Evolutionary conservation across 2,329 filamentous ascomycete genomes (phyloP).

Genomic region (Fusarium subglutinans): DNA sequence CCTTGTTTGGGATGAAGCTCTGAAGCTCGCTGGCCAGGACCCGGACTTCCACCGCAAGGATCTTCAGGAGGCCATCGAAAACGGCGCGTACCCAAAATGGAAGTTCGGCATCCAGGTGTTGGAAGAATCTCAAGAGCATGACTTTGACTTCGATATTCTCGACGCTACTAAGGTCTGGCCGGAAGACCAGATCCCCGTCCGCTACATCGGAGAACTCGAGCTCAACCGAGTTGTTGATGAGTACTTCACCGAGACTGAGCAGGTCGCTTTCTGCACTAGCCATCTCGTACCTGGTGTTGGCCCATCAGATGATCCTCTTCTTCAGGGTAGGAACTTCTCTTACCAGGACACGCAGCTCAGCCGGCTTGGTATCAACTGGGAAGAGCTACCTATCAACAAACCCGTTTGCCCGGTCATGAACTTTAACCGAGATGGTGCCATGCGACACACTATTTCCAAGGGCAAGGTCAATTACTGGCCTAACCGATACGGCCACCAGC

Average conservation of each 20-base stretch:
- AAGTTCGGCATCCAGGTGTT: conserved; percentile 85
- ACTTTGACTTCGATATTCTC: conserved; percentile 87
- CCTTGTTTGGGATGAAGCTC: conserved; percentile 80
- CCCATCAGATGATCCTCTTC: conserved; percentile 78
- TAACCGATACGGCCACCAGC: conserved; percentile 68
- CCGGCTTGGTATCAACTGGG: conserved; percentile 77
- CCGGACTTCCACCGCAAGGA: conserved; percentile 87
- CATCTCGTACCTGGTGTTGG: conserved; percentile 83
- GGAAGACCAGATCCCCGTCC: conserved; percentile 77
- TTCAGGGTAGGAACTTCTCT: conserved; percentile 76
- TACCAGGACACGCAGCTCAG: conserved; percentile 75
- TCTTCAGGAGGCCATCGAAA: conserved; percentile 77
- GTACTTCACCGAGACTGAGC: conserved; percentile 84
- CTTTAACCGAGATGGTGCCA: conserved; percentile 77
- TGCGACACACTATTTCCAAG: conserved; percentile 76
- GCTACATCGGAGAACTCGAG: conserved; percentile 82
- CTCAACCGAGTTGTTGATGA: conserved; percentile 84
- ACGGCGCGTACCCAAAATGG: conserved; percentile 77
- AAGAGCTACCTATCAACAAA: conserved; percentile 80
- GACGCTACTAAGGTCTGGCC: conserved; percentile 90
- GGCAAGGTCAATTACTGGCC: conserved; percentile 75
- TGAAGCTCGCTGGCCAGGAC: conserved; percentile 78
- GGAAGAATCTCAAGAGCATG: conserved; percentile 74
- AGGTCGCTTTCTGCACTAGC: conserved; percentile 82
- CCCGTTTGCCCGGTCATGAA: conserved; percentile 80